Percentiles rank a stretch among this genome's conserved stretches.
phyloP scores from a whole-genome alignment of 352 stramenopile genomes.

The Phytophthora crassamura region DNA sequence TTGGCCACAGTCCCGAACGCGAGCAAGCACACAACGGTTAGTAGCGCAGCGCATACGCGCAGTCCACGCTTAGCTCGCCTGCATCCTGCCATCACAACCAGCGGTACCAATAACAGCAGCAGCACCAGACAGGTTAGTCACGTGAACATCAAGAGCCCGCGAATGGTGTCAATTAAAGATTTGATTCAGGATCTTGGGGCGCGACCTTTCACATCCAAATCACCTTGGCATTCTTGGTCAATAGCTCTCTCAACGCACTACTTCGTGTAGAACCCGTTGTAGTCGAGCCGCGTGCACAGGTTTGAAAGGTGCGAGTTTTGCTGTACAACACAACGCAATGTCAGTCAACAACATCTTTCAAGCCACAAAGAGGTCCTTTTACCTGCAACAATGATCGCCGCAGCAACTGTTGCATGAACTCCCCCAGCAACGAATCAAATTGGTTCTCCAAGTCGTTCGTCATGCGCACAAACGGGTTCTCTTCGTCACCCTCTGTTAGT shows the following conservation, averaged over 20 bases:
- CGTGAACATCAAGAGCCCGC: slow-evolving; percentile 25
- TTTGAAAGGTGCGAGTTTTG: slow-evolving; percentile 76
- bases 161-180: slow-evolving; percentile 25
- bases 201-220: too few species aligned
- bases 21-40: slow-evolving; percentile 17
- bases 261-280: slow-evolving; percentile 80
- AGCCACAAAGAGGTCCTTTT: not conserved
- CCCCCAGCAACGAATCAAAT: slow-evolving; percentile 85
- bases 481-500: slow-evolving; percentile 69
- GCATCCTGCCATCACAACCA: slow-evolving; percentile 38
- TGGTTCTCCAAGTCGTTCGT: slow-evolving; percentile 85
- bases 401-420: slow-evolving; percentile 92
- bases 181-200: slow-evolving; percentile 35
- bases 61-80: slow-evolving; percentile 1
- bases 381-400: slow-evolving; percentile 86
- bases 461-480: slow-evolving; percentile 81
- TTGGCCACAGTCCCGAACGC: slow-evolving; percentile 21
- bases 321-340: slow-evolving; percentile 29
- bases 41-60: slow-evolving; percentile 3
- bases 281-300: slow-evolving; percentile 67
- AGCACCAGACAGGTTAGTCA: slow-evolving; percentile 9
- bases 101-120: slow-evolving; percentile 1
- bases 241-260: slow-evolving; percentile 19
- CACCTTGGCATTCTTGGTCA: not conserved
- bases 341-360: not conserved